Base-by-base conservation (phyloP, 2,329 filamentous ascomycete genomes). In the Paracoccidioides lutzii region DNA sequence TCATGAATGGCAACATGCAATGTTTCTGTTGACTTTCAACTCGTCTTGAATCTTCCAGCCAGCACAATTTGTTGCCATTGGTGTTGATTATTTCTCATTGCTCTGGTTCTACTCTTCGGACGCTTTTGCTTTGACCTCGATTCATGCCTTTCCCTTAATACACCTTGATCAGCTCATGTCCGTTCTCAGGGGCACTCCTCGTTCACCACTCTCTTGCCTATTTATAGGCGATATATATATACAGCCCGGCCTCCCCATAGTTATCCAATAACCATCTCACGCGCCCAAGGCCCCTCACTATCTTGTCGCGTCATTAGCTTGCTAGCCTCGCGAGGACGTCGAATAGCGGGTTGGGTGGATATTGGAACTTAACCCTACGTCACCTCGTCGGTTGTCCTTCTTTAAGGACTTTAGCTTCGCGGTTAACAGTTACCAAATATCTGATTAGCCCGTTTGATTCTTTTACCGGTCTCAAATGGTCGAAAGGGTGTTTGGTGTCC, bases 311-410 rank as follows among this genome's bases (percentile, higher is more conserved):
- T 83, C 80, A 75, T 22, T 63, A 72, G 76, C 69, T 77, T 66
- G 74, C 75, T 71, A 74, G 63, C 62, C 55, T 59, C 59, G 61
- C 60, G 58, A 61, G 61, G 63, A 22, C 58, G 62, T 74, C 73
- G 70, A 71, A 65, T 68, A 66, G 67, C 67, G 70, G 75, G 73
- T 73, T 80, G 78, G 81, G 84, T 81, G 42, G 77, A 73, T 76
- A 73, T 85, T 83, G 88, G 87, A 90, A 90, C 87, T 90, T 95
- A 95, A 95, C 90, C 90, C 90, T 95, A 95, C 87, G 80, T 76
- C 76, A 73, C 75, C 51, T 69, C 71, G 76, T 82, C 86, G 87
- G 88, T 83, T 82, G 67, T 70, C 64, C 64, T 59, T 66, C 61
- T 65, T 59, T 44, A 45, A 44, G 44, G 57, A 61, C 59, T 61